Evolutionary conservation across 2,329 filamentous ascomycete species (phyloP).

Genomic region (Hypoxylon sp.): DNA sequence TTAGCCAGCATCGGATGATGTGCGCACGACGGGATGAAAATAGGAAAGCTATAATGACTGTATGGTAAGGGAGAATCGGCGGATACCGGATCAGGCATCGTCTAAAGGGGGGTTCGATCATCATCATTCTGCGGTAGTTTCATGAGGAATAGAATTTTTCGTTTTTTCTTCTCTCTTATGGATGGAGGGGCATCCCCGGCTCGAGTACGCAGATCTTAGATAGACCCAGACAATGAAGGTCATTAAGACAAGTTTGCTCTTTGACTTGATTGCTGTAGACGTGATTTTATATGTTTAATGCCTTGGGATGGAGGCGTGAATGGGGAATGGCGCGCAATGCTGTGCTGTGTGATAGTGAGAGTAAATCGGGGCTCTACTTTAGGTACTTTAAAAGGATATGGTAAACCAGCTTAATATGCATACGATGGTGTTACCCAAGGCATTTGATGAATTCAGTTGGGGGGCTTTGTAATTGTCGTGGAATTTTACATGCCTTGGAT

Average conservation of each 20-base stretch:
- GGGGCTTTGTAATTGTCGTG: too few relatives aligned
- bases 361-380: too few relatives aligned
- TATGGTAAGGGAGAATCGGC: slow-evolving; percentile 35
- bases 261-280: not conserved
- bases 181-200: slow-evolving; percentile 15
- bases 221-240: slow-evolving; percentile 36
- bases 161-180: slow-evolving; percentile 18
- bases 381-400: too few relatives aligned
- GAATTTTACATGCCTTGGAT: not conserved
- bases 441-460: too few relatives aligned
- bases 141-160: slow-evolving; percentile 39
- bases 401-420: too few relatives aligned
- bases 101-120: slow-evolving; percentile 25
- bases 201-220: slow-evolving; percentile 37
- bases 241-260: slow-evolving; percentile 20
- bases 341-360: not conserved
- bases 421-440: too few relatives aligned
- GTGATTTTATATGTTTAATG: not conserved
- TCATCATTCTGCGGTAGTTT: slow-evolving; percentile 28
- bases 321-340: not conserved
- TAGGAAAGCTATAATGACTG: slow-evolving; percentile 37
- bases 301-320: not conserved
- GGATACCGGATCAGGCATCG: slow-evolving; percentile 39
- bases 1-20: not conserved
- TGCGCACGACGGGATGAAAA: slow-evolving; percentile 28